Percentiles rank a stretch among this genome's conserved stretches.
These are phyloP conservation scores for Vittaforma corneae DNA, from an alignment of 371 early-diverging fungal genomes.

Conservation along the genomic window DNA sequence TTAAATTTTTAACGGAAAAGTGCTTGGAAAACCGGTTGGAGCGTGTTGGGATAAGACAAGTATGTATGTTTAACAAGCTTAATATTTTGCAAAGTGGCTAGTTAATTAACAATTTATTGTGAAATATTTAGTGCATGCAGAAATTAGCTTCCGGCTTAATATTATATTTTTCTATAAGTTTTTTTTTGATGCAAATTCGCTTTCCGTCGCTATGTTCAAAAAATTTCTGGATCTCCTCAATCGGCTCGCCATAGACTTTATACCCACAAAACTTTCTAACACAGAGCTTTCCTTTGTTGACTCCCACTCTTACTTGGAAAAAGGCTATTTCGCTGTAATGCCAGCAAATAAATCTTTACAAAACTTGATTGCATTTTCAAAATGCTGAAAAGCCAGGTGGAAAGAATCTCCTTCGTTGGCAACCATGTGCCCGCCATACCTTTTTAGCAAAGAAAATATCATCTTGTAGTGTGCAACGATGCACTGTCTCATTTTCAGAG, in stretches of 20 bases:
- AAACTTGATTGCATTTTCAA: background rate
- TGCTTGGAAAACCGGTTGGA: too few species aligned
- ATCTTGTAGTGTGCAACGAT: background rate
- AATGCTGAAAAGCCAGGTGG: background rate
- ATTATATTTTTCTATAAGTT: background rate
- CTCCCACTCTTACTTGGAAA: background rate
- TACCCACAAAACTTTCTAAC: background rate
- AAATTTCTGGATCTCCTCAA: background rate
- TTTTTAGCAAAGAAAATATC: background rate
- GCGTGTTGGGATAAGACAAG: too few species aligned
- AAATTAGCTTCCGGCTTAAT: background rate
- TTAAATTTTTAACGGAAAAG: too few species aligned
- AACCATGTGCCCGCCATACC: background rate
- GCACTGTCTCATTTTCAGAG: background rate
- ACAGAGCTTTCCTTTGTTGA: background rate
- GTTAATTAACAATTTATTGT: too few species aligned
- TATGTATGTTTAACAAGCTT: too few species aligned
- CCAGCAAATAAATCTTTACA: background rate
- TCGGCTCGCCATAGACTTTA: background rate
- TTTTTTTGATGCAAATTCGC: background rate
- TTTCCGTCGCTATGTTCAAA: background rate
- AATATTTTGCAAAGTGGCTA: too few species aligned
- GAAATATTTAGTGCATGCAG: slow-evolving; percentile 1
- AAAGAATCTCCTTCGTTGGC: background rate
- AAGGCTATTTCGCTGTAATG: background rate